These are phyloP conservation scores for Petasospora rhodanensis DNA, from an alignment of 1,139 yeast species.

Conservation along the genomic window DNA sequence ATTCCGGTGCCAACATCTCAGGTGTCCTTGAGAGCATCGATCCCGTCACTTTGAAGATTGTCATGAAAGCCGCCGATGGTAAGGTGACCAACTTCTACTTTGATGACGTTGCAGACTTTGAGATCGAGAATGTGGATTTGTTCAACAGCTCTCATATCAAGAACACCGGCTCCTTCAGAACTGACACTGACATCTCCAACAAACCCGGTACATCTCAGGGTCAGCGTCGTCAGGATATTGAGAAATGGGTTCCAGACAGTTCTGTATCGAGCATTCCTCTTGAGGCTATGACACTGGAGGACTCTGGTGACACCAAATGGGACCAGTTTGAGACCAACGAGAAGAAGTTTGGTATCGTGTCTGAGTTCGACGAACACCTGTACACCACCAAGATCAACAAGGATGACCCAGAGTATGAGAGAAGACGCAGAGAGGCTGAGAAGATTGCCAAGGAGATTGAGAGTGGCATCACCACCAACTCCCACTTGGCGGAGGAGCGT, in stretches of 20 bases:
- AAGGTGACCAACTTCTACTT: conserved; percentile 43
- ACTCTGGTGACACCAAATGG: conserved; percentile 48
- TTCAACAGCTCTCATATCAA: conserved; percentile 19
- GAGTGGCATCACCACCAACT: conserved; percentile 54
- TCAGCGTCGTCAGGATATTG: conserved; percentile 44
- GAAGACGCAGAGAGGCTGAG: conserved; percentile 67
- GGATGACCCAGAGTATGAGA: conserved; percentile 66
- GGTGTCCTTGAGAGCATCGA: conserved; percentile 54
- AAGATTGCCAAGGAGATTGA: conserved; percentile 81
- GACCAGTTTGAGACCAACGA: conserved; percentile 93
- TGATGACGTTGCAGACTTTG: conserved; percentile 63
- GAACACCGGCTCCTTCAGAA: conserved; percentile 46
- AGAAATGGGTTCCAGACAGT: conserved; percentile 81
- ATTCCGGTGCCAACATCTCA: conserved; percentile 54
- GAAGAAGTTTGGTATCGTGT: conserved; percentile 80
- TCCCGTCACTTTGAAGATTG: conserved; percentile 33
- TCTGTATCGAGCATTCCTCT: conserved; percentile 28
- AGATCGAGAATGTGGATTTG: conserved; percentile 40
- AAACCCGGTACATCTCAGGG: conserved; percentile 3
- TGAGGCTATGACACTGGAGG: conserved; percentile 46
- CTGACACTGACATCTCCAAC: conserved; percentile 78
- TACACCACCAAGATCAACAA: conserved; percentile 85
- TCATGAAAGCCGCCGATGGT: conserved; percentile 11
- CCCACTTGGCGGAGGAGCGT: conserved; percentile 89
- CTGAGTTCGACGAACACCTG: conserved; percentile 82